phyloP scores from a whole-genome alignment of 352 stramenopile species.

The Phytopythium boreale region DNA sequence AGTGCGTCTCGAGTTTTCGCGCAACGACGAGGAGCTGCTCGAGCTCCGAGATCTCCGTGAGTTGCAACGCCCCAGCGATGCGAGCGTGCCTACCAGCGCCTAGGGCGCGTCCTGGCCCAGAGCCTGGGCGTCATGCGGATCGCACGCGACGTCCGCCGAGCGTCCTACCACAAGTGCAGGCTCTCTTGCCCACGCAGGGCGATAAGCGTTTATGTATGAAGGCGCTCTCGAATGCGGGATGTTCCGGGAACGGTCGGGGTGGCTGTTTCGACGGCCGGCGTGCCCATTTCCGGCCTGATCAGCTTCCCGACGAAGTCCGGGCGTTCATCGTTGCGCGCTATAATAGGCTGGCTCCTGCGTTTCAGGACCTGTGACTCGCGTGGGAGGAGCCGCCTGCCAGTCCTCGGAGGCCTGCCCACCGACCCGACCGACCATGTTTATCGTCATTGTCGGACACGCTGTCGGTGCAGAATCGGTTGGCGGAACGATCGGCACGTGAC shows the following conservation, averaged over 20 bases:
- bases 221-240: slow-evolving; percentile 4
- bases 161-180: not conserved
- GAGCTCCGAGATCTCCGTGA: slow-evolving; percentile 8
- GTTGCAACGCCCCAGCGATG: not conserved
- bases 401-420: too few relatives aligned
- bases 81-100: not conserved
- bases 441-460: too few relatives aligned
- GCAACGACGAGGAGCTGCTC: slow-evolving; percentile 6
- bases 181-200: not conserved
- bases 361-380: not conserved
- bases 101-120: not conserved
- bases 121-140: too few relatives aligned
- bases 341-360: not conserved
- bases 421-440: too few relatives aligned
- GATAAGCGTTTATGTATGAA: slow-evolving; percentile 10
- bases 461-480: too few relatives aligned
- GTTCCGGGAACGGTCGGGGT: slow-evolving; percentile 7
- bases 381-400: not conserved
- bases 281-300: slow-evolving; percentile 8
- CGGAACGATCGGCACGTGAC: too few relatives aligned
- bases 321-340: not conserved
- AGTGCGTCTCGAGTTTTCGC: slow-evolving; percentile 8
- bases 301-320: slow-evolving; percentile 4
- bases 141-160: too few relatives aligned
- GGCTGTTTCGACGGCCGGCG: not conserved